Evolutionary conservation across 108 stramenopile species (phyloP), one percentile per base, ranked within the genome.

Genomic region (Nitzschia sp.): DNA sequence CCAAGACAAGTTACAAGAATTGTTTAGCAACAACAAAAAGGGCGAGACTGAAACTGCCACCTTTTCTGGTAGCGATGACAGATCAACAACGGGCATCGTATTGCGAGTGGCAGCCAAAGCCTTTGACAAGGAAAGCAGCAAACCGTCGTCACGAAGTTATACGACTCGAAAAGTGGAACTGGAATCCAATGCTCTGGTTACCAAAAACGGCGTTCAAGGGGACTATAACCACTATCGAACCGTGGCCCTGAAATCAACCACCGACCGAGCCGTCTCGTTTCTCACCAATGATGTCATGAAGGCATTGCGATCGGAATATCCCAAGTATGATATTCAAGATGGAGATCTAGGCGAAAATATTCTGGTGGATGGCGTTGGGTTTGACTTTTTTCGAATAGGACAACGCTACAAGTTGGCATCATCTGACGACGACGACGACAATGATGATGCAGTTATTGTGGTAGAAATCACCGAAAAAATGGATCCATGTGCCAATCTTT

Each of bases 181-280:
- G 3, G 59, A 6, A 6, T 42, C 67, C 1, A 45, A 48, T 17
- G 46, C 82, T 26, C 21, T 24, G 28, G 57, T 84, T 11, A 32
- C 65, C 23, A 35, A 64, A 46, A 59, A 38, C 0, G 86, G 86
- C 0, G 81, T 79, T 9, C 11, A 19, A 11, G 79, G 73, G 1
- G 86, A 87, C 57, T 87, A 87, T 71, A 87, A 87, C 59, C 83
- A 87, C 54, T 84, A 84, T 56, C 68, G 83, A 21, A 87, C 81
- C 0, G 51, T 71, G 2, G 86, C 83, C 26, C 58, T 87, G 34
- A 69, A 72, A 18, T 72, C 71, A 0, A 82, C 86, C 9, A 56
- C 53, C 6, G 81, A 87, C 67, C 66, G 86, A 11, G 86, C 86
- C 4, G 59, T 87, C 1, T 87, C 82, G 0, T 70, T 87, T 35